phyloP scores from a whole-genome alignment of 441 rosid genomes.

The Gossypium trilobum region DNA sequence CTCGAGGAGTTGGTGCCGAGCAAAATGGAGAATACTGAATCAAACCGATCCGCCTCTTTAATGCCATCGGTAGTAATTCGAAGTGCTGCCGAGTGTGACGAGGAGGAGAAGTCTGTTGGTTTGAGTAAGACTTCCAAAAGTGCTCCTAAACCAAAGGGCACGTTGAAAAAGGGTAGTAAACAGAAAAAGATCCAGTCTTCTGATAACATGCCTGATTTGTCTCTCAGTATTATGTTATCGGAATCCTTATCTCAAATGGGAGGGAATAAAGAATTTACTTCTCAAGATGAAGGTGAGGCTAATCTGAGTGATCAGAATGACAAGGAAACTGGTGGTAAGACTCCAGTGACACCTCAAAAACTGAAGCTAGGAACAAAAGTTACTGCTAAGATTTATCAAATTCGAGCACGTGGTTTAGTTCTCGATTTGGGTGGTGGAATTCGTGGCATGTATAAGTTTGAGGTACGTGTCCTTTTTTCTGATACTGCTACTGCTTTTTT shows the following conservation, averaged over 20 bases:
- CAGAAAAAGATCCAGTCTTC: slow-evolving; percentile 18
- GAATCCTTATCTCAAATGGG: slow-evolving; percentile 18
- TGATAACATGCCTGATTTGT: slow-evolving; percentile 19
- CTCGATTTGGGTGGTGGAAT: slow-evolving; percentile 86
- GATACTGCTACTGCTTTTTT: background rate
- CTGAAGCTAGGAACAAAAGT: slow-evolving; percentile 63
- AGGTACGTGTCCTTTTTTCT: slow-evolving; percentile 36
- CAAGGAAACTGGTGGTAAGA: slow-evolving; percentile 20
- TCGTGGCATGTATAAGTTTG: slow-evolving; percentile 80
- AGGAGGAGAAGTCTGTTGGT: slow-evolving; percentile 44
- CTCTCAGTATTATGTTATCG: slow-evolving; percentile 16
- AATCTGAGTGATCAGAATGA: slow-evolving; percentile 12
- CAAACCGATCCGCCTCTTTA: slow-evolving; percentile 26
- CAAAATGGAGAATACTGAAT: slow-evolving; percentile 15
- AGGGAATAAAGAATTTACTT: slow-evolving; percentile 5
- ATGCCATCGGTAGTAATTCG: slow-evolving; percentile 62
- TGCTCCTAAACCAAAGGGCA: slow-evolving; percentile 21
- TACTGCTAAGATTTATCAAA: slow-evolving; percentile 52
- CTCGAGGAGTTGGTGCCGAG: slow-evolving; percentile 16
- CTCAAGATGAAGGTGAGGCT: background rate
- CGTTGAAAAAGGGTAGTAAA: slow-evolving; percentile 25
- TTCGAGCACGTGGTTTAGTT: slow-evolving; percentile 69
- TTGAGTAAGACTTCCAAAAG: slow-evolving; percentile 27
- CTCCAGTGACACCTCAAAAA: slow-evolving; percentile 28
- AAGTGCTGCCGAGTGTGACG: slow-evolving; percentile 81